Conservation (phyloP, 2,329 filamentous ascomycete species). For the Ophiostoma triangulosporum region DNA sequence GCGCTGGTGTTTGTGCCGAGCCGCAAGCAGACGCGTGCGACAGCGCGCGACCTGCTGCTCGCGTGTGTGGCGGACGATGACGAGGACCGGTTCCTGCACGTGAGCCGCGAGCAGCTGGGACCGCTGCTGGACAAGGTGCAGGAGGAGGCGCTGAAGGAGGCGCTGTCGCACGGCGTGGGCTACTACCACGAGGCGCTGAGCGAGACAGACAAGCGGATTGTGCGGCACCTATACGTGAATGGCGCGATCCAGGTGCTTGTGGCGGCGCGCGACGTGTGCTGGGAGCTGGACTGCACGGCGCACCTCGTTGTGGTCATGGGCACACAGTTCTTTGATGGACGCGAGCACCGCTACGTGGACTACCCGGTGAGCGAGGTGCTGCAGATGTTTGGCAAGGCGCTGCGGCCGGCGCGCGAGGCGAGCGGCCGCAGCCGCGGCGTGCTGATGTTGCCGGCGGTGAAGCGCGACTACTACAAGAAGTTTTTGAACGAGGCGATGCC, state of each 20-base stretch:
- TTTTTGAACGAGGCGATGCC: conserved; percentile 93
- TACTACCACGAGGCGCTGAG: conserved; percentile 95
- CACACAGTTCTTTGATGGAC: conserved; percentile 92
- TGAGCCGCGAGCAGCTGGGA: conserved; percentile 60
- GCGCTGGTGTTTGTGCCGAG: conserved; percentile 85
- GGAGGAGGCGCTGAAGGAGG: conserved; percentile 76
- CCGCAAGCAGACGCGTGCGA: conserved; percentile 81
- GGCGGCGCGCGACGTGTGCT: conserved; percentile 75
- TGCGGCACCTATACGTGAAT: conserved; percentile 79
- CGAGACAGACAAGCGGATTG: conserved; percentile 80
- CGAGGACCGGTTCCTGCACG: conserved; percentile 85
- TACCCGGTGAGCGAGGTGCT: conserved; percentile 88
- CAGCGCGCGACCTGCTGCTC: conserved; percentile 75
- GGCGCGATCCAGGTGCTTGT: conserved; percentile 79
- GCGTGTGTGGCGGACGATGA: conserved; percentile 80
- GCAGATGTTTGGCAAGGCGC: conserved; percentile 95
- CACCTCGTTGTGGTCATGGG: conserved; percentile 95
- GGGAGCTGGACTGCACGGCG: conserved; percentile 80
- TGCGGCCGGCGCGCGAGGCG: conserved; percentile 64
- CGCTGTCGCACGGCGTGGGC: conserved; percentile 83
- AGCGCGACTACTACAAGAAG: conserved; percentile 97
- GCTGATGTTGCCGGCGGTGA: conserved; percentile 90
- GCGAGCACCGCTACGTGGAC: conserved; percentile 93
- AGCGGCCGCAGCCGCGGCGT: conserved; percentile 75
- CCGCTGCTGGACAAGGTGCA: conserved; percentile 73